phyloP scores from a whole-genome alignment of 2,329 filamentous ascomycete species.

The Eutypa lata region DNA sequence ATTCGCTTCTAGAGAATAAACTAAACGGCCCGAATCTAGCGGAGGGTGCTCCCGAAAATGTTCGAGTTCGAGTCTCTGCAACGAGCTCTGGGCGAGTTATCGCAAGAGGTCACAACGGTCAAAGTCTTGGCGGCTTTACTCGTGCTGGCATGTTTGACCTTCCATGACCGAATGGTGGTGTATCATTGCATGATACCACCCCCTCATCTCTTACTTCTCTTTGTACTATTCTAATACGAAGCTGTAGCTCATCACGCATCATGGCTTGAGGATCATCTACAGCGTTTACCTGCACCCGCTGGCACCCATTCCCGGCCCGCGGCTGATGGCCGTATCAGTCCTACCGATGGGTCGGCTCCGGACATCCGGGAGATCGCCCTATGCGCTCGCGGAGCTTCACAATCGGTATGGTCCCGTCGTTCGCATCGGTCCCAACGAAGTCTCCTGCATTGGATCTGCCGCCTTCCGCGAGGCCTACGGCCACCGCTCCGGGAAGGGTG shows the following conservation, averaged over 20 bases:
- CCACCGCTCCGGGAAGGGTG: conserved; percentile 17
- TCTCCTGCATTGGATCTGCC: conserved; percentile 32
- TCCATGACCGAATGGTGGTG: no score
- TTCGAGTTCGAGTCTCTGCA: no score
- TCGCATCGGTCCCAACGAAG: conserved; percentile 33
- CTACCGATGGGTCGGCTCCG: conserved; percentile 12
- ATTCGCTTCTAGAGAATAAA: neutral
- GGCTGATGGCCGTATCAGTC: conserved; percentile 10
- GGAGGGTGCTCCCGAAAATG: no score
- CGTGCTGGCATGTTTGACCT: neutral
- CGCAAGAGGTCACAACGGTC: neutral
- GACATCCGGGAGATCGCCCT: conserved; percentile 5
- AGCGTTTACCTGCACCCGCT: conserved; percentile 17
- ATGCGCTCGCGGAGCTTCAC: conserved; percentile 21
- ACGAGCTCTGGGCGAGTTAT: no score
- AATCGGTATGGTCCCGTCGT: conserved; percentile 41
- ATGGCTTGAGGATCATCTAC: conserved; percentile 7
- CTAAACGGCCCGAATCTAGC: no score
- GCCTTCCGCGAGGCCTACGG: conserved; percentile 37
- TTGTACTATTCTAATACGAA: no score
- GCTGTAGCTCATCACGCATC: conserved; percentile 4
- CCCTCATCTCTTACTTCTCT: no score
- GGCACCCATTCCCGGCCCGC: conserved; percentile 11
- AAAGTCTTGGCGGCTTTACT: neutral
- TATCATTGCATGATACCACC: no score